These are phyloP conservation scores for Naegleria fowleri DNA, from an alignment of 208 protist species.

Conservation along the genomic window DNA sequence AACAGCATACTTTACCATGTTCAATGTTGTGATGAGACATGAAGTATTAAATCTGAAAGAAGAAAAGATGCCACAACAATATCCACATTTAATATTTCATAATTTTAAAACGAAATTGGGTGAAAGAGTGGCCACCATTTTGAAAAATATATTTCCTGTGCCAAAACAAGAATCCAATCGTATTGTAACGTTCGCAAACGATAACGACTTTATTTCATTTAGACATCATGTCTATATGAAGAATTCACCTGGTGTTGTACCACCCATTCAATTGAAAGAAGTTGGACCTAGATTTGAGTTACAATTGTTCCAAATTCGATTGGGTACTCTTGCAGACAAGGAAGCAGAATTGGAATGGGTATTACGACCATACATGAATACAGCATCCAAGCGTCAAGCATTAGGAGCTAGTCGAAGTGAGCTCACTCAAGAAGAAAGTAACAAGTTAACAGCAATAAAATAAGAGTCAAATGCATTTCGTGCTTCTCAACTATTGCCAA, in stretches of 20 bases:
- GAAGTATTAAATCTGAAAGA: slow-evolving; percentile 67
- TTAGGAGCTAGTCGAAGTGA: slow-evolving; percentile 45
- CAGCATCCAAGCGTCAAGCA: slow-evolving; percentile 78
- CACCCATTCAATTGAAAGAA: slow-evolving; percentile 88
- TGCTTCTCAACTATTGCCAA: too few species aligned
- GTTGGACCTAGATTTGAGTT: slow-evolving; percentile 97
- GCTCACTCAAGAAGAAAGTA: neutral
- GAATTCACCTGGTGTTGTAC: slow-evolving; percentile 33
- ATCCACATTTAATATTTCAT: slow-evolving; percentile 97
- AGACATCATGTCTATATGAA: slow-evolving; percentile 92
- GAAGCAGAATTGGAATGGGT: slow-evolving; percentile 97
- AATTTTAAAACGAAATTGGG: slow-evolving; percentile 93
- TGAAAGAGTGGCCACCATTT: slow-evolving; percentile 75
- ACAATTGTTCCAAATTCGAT: slow-evolving; percentile 87
- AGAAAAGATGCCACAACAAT: slow-evolving; percentile 80
- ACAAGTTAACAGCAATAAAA: slow-evolving; percentile 16
- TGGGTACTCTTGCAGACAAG: slow-evolving; percentile 86
- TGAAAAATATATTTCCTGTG: slow-evolving; percentile 96
- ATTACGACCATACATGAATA: slow-evolving; percentile 96
- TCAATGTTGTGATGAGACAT: slow-evolving; percentile 92
- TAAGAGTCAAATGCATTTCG: neutral
- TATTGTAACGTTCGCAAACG: slow-evolving; percentile 95
- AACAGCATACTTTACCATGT: slow-evolving; percentile 95
- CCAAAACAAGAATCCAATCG: slow-evolving; percentile 88
- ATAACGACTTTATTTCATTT: slow-evolving; percentile 97